A percentile compares a stretch with the other conserved stretches of the same genome.
Conservation (phyloP, 2,329 filamentous ascomycete species). For the Hymenoscyphus occultus region DNA sequence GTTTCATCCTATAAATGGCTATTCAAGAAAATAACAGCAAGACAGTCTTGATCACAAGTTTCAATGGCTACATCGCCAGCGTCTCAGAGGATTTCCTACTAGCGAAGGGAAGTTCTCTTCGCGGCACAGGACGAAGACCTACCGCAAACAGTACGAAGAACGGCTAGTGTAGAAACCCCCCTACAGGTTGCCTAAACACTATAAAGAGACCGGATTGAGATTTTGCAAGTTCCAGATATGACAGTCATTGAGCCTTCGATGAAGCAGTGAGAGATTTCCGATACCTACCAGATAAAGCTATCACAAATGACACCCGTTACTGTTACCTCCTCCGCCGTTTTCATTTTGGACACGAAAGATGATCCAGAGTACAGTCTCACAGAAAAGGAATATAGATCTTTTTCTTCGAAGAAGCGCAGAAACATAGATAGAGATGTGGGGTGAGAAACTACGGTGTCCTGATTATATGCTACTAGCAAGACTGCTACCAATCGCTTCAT, state of each 20-base stretch:
- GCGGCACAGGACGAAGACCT: slow-evolving; percentile 32
- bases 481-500: slow-evolving; percentile 38
- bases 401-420: slow-evolving; percentile 33
- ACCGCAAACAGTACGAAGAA: slow-evolving; percentile 22
- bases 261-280: slow-evolving; percentile 29
- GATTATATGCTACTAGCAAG: slow-evolving; percentile 42
- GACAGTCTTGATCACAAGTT: slow-evolving; percentile 36
- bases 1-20: slow-evolving; percentile 20
- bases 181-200: slow-evolving; percentile 30
- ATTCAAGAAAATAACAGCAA: slow-evolving; percentile 29
- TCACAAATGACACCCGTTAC: slow-evolving; percentile 41
- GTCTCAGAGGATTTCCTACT: slow-evolving; percentile 31
- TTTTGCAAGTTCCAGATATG: slow-evolving; percentile 33
- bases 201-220: slow-evolving; percentile 30
- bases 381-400: slow-evolving; percentile 35
- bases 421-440: slow-evolving; percentile 33
- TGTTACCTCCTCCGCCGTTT: slow-evolving; percentile 38
- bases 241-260: slow-evolving; percentile 32
- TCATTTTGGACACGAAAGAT: slow-evolving; percentile 28
- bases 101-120: slow-evolving; percentile 32
- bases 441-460: slow-evolving; percentile 13
- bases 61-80: slow-evolving; percentile 37
- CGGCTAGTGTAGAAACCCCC: slow-evolving; percentile 25
- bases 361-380: slow-evolving; percentile 27
- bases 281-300: not conserved